A percentile compares a stretch with the other conserved stretches of the same genome.
phyloP scores from a whole-genome alignment of 495 filamentous ascomycete species.

The Penicillium verhagenii region DNA sequence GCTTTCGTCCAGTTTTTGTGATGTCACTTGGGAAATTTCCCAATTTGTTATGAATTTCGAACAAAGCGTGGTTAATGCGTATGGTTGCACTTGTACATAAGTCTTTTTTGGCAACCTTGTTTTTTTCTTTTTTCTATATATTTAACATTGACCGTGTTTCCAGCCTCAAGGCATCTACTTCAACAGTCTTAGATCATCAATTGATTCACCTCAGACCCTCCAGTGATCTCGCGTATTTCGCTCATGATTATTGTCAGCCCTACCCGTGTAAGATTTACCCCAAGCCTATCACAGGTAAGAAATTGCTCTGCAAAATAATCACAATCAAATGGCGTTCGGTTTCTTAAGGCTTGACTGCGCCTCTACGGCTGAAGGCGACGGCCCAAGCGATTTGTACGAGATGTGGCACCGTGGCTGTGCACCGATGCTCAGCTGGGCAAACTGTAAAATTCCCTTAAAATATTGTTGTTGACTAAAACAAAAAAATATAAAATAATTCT shows the following conservation, averaged over 20 bases:
- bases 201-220: background rate
- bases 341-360: background rate
- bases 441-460: background rate
- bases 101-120: constrained; percentile 11
- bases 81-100: constrained; percentile 23
- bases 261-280: too few species aligned
- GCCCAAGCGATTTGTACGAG: too few species aligned
- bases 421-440: background rate
- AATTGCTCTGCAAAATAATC: background rate
- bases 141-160: background rate
- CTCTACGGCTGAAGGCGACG: too few species aligned
- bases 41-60: background rate
- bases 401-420: background rate
- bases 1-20: background rate
- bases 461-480: background rate
- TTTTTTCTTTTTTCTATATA: constrained; percentile 1
- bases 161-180: background rate
- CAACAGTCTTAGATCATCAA: background rate
- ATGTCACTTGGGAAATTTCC: background rate
- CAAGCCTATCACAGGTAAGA: background rate
- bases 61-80: background rate
- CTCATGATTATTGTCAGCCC: background rate
- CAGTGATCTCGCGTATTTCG: background rate
- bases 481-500: too few species aligned
- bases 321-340: background rate